Base-by-base conservation (phyloP, 192 early-diverging fungal genomes). In the Backusella tarrabulga region DNA sequence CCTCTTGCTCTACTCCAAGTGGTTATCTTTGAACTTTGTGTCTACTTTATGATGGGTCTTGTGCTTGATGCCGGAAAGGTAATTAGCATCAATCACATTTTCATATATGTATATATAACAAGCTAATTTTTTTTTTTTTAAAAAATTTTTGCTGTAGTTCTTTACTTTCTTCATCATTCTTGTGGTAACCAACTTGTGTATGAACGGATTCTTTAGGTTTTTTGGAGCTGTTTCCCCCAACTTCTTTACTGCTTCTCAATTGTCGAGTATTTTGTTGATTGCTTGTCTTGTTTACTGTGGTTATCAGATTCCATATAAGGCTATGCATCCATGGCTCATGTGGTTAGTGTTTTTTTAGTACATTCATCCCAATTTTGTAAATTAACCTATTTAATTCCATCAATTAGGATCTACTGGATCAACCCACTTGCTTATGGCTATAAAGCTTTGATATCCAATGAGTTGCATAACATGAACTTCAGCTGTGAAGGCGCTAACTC, bases 381-480 rank as follows among this genome's bases (percentile, higher is more conserved):
- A 32, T 32, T 32, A 32, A 32, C 32, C 0, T 32, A 32, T 32
- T 32, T 32, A 32, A 32, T 32, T 32, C 32, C 32, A 32, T 32
- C 32, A 32, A 32, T 3, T 32, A 32, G 32, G 38, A 88, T 93
- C 73, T 89, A 85, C 83, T 92, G 87, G 86, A 91, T 93, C 72
- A 92, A 93, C 71, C 91, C 91, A 21, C 82, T 93, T 66, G 87
- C 88, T 0, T 95, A 93, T 76, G 91, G 90, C 21, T 90, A 89
- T 82, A 88, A 88, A 77, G 88, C 89, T 29, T 83, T 95, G 32
- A 80, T 93, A 82, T 85, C 85, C 56, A 95, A 93, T 77, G 93
- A 94, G 83, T 91, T 92, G 29, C 79, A 75, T 29, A 78, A 78
- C 7, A 75, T 66, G 71, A 42, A 80, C 4, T 76, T 80, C 46